A percentile compares a stretch with the other conserved stretches of the same genome.
These are phyloP conservation scores for Nakazawaea pomicola DNA, from an alignment of 805 yeast species.

Conservation along the genomic window DNA sequence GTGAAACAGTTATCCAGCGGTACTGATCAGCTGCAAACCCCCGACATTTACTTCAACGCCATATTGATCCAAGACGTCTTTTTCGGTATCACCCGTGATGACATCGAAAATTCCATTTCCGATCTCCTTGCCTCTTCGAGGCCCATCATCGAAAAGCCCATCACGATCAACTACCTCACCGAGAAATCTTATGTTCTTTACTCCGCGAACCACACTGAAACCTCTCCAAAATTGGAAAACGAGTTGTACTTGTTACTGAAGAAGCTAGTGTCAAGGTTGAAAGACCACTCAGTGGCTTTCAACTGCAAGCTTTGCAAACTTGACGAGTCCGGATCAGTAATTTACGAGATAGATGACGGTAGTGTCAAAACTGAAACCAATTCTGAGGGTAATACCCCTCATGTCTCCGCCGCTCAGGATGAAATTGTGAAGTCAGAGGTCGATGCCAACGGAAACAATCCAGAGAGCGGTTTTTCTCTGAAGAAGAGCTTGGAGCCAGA, in stretches of 20 bases:
- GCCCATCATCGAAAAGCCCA: constrained; percentile 11
- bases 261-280: constrained; percentile 27
- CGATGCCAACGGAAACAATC: no score
- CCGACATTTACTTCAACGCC: constrained; percentile 38
- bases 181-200: constrained; percentile 37
- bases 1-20: no score
- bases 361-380: neutral
- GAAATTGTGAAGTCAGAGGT: no score
- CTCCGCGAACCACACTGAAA: constrained; percentile 29
- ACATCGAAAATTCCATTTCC: constrained; percentile 26
- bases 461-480: no score
- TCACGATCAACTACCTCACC: constrained; percentile 33
- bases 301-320: constrained; percentile 41
- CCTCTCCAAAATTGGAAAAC: constrained; percentile 34
- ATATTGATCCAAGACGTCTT: constrained; percentile 48
- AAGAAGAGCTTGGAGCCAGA: neutral
- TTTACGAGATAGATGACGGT: constrained; percentile 24
- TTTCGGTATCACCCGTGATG: constrained; percentile 46
- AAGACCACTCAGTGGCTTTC: constrained; percentile 41
- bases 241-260: constrained; percentile 37
- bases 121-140: constrained; percentile 21
- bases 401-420: no score
- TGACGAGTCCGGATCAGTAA: constrained; percentile 30
- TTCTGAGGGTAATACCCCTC: neutral
- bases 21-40: no score